A percentile compares a stretch with the other conserved stretches of the same genome.
Evolutionary conservation across 768 basidiomycete species (phyloP).

Genomic region (Pleurotus eryngii): DNA sequence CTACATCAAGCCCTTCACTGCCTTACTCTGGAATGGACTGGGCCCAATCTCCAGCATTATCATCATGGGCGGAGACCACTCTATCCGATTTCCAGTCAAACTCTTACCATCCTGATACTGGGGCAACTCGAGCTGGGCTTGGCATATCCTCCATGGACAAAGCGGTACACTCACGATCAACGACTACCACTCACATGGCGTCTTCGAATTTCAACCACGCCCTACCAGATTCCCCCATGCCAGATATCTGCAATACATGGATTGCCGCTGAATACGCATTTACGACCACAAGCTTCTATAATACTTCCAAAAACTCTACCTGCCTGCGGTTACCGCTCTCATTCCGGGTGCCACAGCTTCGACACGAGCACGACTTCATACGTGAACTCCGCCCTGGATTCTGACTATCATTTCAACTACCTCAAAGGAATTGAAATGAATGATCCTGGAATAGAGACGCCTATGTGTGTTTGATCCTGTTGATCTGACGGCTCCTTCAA

Average conservation of each 20-base stretch:
- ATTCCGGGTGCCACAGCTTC: background rate
- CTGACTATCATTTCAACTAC: background rate
- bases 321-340: too few relatives aligned
- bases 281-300: background rate
- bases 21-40: background rate
- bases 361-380: background rate
- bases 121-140: background rate
- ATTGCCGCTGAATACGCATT: background rate
- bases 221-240: background rate
- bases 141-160: background rate
- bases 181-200: background rate
- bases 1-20: background rate
- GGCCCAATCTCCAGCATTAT: background rate
- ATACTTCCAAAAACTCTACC: too few relatives aligned
- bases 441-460: background rate
- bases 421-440: background rate
- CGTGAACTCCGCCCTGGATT: background rate
- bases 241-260: background rate
- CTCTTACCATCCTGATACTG: background rate
- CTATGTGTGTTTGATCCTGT: background rate
- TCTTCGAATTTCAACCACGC: background rate
- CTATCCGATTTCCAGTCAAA: constrained; percentile 5
- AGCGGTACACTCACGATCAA: background rate
- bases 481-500: background rate
- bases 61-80: background rate